phyloP scores from a whole-genome alignment of 2,329 filamentous ascomycete species.

The Diaporthe destruens region DNA sequence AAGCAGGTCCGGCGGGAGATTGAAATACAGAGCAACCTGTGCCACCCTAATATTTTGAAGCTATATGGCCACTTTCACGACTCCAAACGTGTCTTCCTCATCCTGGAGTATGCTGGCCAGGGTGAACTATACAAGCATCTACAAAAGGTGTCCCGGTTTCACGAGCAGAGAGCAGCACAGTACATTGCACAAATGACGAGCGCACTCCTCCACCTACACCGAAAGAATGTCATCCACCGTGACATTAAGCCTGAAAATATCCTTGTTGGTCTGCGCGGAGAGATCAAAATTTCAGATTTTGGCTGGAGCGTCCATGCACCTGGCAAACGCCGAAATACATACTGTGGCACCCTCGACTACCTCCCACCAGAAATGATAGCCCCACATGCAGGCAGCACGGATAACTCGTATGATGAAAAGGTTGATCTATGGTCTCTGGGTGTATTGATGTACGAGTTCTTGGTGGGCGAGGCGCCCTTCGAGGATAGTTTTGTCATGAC shows the following conservation, averaged over 20 bases:
- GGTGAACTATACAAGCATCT: slow-evolving; percentile 81
- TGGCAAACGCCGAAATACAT: slow-evolving; percentile 43
- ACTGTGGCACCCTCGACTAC: slow-evolving; percentile 49
- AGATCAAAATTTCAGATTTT: slow-evolving; percentile 49
- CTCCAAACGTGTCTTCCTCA: slow-evolving; percentile 77
- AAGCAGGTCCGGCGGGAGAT: slow-evolving; percentile 80
- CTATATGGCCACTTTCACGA: slow-evolving; percentile 81
- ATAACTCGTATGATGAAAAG: slow-evolving; percentile 56
- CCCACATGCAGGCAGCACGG: slow-evolving; percentile 44
- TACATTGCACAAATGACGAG: slow-evolving; percentile 79
- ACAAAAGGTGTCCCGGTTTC: slow-evolving; percentile 69
- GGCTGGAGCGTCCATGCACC: slow-evolving; percentile 49
- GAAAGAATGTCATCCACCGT: slow-evolving; percentile 51
- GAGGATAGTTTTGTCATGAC: slow-evolving; percentile 36
- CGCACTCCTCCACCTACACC: slow-evolving; percentile 49
- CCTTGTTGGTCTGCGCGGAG: slow-evolving; percentile 48
- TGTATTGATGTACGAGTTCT: slow-evolving; percentile 33
- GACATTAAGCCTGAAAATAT: slow-evolving; percentile 53
- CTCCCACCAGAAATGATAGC: slow-evolving; percentile 48
- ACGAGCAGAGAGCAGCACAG: slow-evolving; percentile 77
- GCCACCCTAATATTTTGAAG: slow-evolving; percentile 73
- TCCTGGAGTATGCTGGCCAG: slow-evolving; percentile 74
- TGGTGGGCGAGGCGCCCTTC: slow-evolving; percentile 37
- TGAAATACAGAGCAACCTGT: slow-evolving; percentile 79
- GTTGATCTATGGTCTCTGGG: slow-evolving; percentile 38